Conservation (phyloP, 148 eudicot species). For the Rhododendron griersonianum region DNA sequence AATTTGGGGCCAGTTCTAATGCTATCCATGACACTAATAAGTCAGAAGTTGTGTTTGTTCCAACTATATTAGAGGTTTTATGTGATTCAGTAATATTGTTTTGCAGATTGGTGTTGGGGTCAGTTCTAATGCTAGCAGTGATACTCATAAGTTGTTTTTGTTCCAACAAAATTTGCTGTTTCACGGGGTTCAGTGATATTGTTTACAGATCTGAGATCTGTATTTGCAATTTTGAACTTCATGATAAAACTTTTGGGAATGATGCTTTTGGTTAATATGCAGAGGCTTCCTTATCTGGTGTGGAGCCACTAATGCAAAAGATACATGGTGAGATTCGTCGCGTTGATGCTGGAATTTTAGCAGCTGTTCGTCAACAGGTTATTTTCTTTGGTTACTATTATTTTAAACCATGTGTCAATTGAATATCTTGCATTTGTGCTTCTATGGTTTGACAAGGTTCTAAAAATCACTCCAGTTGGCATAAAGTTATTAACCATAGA, state of each 20-base stretch:
- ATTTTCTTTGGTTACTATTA: conserved; percentile 13
- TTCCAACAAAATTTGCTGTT: neutral
- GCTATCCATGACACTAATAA: neutral
- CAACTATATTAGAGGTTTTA: too few relatives aligned
- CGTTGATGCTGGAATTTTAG: conserved; percentile 86
- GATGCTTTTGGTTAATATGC: conserved; percentile 23
- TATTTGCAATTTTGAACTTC: neutral
- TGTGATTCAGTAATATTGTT: neutral
- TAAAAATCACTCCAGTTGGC: neutral
- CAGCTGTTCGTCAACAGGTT: conserved; percentile 99
- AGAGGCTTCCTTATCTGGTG: conserved; percentile 96
- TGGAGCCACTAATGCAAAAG: conserved; percentile 97
- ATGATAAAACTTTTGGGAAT: neutral
- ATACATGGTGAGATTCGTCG: conserved; percentile 84
- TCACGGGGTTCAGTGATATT: neutral
- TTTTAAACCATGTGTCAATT: neutral
- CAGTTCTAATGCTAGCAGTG: neutral
- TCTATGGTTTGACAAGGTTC: neutral
- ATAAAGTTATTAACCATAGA: neutral
- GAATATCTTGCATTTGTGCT: neutral
- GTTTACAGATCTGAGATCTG: neutral
- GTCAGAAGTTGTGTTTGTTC: neutral
- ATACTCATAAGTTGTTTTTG: neutral
- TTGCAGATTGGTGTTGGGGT: neutral
- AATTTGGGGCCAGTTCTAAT: neutral